Percentiles rank a stretch among this genome's conserved stretches.
These are phyloP conservation scores for Eragrostis curvula DNA, from an alignment of 176 grass and related monocot genomes.

Conservation along the genomic window DNA sequence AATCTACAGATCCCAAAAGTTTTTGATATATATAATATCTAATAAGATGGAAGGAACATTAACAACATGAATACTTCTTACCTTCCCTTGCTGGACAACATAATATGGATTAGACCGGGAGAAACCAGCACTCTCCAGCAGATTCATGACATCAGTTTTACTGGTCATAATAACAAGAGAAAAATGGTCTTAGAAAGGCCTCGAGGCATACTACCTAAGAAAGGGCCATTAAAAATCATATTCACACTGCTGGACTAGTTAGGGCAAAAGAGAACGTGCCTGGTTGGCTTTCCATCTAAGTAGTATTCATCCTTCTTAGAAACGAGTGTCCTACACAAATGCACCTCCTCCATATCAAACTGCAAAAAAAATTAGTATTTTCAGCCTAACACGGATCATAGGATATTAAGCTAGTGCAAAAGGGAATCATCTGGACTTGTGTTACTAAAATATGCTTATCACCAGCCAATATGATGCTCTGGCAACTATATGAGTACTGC, in stretches of 20 bases:
- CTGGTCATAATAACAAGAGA: slow-evolving; percentile 49
- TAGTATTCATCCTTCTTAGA: slow-evolving; percentile 99
- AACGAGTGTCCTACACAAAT: slow-evolving; percentile 86
- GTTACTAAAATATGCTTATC: too few relatives aligned
- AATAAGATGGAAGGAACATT: not conserved
- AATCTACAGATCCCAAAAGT: slow-evolving; percentile 63
- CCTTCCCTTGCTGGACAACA: slow-evolving; percentile 98
- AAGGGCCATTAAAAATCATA: too few relatives aligned
- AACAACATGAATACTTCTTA: slow-evolving; percentile 17
- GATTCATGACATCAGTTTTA: slow-evolving; percentile 99
- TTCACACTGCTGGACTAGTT: slow-evolving; percentile 15
- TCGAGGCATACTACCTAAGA: too few relatives aligned
- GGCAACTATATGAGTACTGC: too few relatives aligned
- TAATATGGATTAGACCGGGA: slow-evolving; percentile 99
- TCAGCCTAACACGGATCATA: not conserved
- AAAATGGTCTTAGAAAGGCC: slow-evolving; percentile 18
- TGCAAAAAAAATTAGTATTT: slow-evolving; percentile 39
- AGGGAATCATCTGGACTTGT: not conserved
- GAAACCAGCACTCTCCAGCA: slow-evolving; percentile 98
- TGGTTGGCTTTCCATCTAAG: slow-evolving; percentile 90
- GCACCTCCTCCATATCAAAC: slow-evolving; percentile 97
- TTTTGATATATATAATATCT: slow-evolving; percentile 36
- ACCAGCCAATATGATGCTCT: too few relatives aligned
- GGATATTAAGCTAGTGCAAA: slow-evolving; percentile 1
- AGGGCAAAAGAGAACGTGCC: slow-evolving; percentile 53